These are phyloP conservation scores for Glomus cerebriforme DNA, from an alignment of 192 early-diverging fungal genomes.

Conservation along the genomic window DNA sequence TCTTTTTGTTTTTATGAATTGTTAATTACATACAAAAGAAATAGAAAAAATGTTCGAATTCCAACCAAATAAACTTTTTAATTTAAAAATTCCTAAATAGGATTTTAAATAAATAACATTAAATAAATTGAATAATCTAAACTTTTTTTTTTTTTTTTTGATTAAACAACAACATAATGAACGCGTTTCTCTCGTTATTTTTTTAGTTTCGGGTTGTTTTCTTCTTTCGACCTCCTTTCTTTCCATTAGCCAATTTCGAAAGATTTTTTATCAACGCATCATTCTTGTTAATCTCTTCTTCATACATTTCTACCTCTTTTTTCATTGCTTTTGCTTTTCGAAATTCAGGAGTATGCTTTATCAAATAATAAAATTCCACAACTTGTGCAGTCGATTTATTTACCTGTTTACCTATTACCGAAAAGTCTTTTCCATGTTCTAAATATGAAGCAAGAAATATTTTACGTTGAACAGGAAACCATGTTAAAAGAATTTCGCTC, in stretches of 20 bases:
- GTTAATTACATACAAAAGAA: background rate
- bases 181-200: background rate
- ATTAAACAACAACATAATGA: background rate
- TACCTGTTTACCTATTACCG: background rate
- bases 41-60: conserved; percentile 1
- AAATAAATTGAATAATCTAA: background rate
- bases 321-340: conserved; percentile 20
- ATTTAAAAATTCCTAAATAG: background rate
- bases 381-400: conserved; percentile 15
- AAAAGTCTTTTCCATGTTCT: conserved; percentile 30
- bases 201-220: background rate
- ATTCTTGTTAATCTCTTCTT: background rate
- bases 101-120: background rate
- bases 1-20: background rate
- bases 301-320: conserved; percentile 12
- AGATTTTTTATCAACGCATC: background rate
- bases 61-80: conserved; percentile 1
- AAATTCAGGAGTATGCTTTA: conserved; percentile 16
- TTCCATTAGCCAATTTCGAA: conserved; percentile 8
- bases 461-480: conserved; percentile 25
- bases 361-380: conserved; percentile 31
- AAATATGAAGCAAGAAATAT: conserved; percentile 24
- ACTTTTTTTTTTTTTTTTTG: background rate
- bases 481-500: conserved; percentile 1
- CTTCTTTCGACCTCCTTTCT: conserved; percentile 18